phyloP scores from a whole-genome alignment of 257 asterid species.

The Rauvolfia tetraphylla region DNA sequence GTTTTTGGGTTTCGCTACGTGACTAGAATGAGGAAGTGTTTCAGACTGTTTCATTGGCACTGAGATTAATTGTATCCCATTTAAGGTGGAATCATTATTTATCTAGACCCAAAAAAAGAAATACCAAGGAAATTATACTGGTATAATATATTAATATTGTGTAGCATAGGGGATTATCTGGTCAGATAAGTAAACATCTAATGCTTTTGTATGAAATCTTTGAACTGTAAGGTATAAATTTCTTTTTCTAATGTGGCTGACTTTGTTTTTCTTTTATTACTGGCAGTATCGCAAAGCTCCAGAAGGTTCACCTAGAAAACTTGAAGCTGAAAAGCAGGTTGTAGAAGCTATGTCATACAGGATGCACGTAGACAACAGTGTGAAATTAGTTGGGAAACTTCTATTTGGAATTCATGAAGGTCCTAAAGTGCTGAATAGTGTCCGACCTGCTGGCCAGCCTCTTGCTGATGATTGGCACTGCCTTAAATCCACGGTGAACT shows the following conservation, averaged over 20 bases:
- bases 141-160: not conserved
- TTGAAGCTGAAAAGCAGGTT: conserved; percentile 80
- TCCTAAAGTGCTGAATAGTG: conserved; percentile 45
- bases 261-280: not conserved
- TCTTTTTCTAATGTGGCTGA: not conserved
- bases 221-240: no score
- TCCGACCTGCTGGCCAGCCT: conserved; percentile 75
- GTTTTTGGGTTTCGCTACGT: not conserved
- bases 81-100: not conserved
- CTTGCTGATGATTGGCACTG: conserved; percentile 87
- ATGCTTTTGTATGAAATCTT: not conserved
- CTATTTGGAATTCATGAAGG: conserved; percentile 74
- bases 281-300: conserved; percentile 65
- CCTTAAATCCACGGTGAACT: conserved; percentile 79
- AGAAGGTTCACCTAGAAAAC: conserved; percentile 66
- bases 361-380: conserved; percentile 69
- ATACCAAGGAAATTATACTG: not conserved
- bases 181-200: not conserved
- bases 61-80: not conserved
- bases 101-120: not conserved
- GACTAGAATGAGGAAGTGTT: not conserved
- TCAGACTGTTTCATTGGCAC: not conserved
- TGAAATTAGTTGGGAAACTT: conserved; percentile 68
- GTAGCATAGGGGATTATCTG: not conserved
- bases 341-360: conserved; percentile 79